Evolutionary conservation across 371 early-diverging fungal species (phyloP), one percentile per base, ranked within the genome.

Genomic region (Mucor saturninus): DNA sequence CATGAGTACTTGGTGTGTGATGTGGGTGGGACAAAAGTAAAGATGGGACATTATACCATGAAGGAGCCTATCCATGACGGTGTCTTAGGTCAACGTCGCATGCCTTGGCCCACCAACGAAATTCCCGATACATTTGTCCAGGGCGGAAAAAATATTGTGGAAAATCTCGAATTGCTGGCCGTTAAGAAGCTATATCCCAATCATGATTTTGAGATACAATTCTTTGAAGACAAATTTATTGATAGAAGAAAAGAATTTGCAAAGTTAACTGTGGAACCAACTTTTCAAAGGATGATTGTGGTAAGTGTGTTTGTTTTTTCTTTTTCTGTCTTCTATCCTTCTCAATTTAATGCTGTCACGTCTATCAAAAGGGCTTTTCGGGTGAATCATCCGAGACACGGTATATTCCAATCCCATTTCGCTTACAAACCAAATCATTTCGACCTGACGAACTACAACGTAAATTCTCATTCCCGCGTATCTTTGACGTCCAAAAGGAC

Each of bases 221-320:
- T 14, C 14, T 43, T 43, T 43, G 43, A 43, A n/a, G 14, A 43
- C 15, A 9, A 43, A 3, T 43, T 43, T 43, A 9, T n/a, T n/a
- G 43, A 43, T 14, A 13, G 43, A n/a, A 43, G 14, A 43, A 43
- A 43, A 43, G 43, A 43, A n/a, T 43, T 43, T 43, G 43, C n/a
- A n/a, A 43, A 43, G 14, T 15, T 43, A n/a, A 43, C 43, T 14
- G 14, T 5, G 5, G 43, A 15, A 43, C 5, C 43, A 14, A 43
- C 13, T 1, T 43, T 43, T 43, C 43, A 15, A n/a, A 15, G 14
- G n/a, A 13, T 43, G 15, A 5, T 43, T 10, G 43, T 43, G 15
- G 21, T 21, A 21, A 21, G 21, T 21, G 21, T 21, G 21, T 21
- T 21, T 21, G 0, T 21, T 21, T 21, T 21, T 21, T 21, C 21